These are phyloP conservation scores for Starmerella powellii DNA, from an alignment of 805 yeast genomes.

Conservation along the genomic window DNA sequence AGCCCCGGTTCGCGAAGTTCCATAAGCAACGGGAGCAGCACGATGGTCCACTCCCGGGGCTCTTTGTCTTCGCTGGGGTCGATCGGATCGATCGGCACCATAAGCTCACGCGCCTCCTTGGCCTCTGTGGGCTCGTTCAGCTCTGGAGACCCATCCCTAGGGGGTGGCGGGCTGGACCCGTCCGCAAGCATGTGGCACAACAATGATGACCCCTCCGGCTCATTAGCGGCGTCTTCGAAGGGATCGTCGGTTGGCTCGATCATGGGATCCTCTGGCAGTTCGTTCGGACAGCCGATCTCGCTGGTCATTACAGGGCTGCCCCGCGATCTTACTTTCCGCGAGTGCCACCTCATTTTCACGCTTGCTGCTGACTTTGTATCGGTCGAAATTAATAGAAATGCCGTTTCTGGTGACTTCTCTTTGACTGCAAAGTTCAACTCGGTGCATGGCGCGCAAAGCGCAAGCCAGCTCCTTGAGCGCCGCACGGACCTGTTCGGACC, in stretches of 20 bases:
- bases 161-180: conserved; percentile 1
- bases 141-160: neutral
- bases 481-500: conserved; percentile 24
- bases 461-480: conserved; percentile 24
- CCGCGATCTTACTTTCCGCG: conserved; percentile 30
- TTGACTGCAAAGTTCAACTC: conserved; percentile 27
- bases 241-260: neutral
- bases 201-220: conserved; percentile 1
- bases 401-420: conserved; percentile 22
- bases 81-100: conserved; percentile 8
- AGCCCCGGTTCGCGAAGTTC: conserved; percentile 9
- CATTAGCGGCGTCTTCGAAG: neutral
- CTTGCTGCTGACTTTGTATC: conserved; percentile 31
- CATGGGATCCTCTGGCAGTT: neutral
- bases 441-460: conserved; percentile 25
- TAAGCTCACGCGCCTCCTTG: conserved; percentile 5
- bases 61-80: conserved; percentile 8
- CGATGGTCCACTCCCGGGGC: conserved; percentile 7
- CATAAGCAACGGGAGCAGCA: neutral
- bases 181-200: conserved; percentile 8
- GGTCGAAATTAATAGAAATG: conserved; percentile 27
- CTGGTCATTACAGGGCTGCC: conserved; percentile 29
- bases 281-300: conserved; percentile 7
- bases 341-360: conserved; percentile 31
- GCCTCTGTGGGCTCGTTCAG: conserved; percentile 5